A percentile compares a stretch with the other conserved stretches of the same genome.
Conservation (phyloP, 1,139 yeast species). For the Candida sojae region DNA sequence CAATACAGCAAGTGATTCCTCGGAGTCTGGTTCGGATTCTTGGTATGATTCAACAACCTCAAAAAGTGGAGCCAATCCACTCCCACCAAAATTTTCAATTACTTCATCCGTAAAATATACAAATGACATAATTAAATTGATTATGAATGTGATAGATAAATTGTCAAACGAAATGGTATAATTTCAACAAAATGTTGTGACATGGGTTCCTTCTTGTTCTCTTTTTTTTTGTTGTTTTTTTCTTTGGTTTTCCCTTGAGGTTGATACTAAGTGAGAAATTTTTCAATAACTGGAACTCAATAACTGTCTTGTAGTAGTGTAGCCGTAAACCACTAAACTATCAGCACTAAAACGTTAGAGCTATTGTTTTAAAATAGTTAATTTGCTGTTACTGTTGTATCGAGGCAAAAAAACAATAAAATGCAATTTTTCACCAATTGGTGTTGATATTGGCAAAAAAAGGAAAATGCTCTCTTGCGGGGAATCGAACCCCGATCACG, state of each 20-base stretch:
- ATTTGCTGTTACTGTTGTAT: too few species aligned
- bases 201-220: not conserved
- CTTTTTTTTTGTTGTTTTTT: not conserved
- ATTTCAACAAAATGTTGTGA: not conserved
- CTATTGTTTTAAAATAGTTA: too few species aligned
- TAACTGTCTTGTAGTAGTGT: too few species aligned
- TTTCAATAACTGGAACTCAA: not conserved
- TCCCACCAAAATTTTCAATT: conserved; percentile 26
- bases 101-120: conserved; percentile 31
- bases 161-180: not conserved
- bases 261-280: not conserved
- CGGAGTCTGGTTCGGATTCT: conserved; percentile 17
- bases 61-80: conserved; percentile 31
- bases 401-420: too few species aligned
- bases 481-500: conserved; percentile 9
- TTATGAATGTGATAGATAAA: not conserved
- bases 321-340: too few species aligned
- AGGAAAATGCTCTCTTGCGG: conserved; percentile 5
- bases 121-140: not conserved
- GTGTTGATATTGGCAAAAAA: not conserved
- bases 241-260: not conserved
- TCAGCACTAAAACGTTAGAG: too few species aligned
- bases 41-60: conserved; percentile 29
- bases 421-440: not conserved
- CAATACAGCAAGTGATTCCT: conserved; percentile 19